Evolutionary conservation across 306 rosid species (phyloP).

Genomic region (Arachis stenosperma): DNA sequence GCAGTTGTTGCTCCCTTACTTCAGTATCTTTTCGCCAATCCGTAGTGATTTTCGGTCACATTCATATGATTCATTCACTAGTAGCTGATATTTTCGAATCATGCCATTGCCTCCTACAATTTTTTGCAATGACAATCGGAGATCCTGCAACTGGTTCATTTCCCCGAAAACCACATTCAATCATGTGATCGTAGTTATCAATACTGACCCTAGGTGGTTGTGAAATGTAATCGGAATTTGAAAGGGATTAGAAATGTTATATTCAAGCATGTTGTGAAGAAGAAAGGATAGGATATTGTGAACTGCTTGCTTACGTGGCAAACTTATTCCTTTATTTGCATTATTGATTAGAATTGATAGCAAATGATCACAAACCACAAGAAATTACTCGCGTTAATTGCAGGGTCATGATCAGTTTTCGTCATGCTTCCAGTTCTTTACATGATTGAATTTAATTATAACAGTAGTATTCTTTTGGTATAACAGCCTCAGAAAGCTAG

Average conservation of each 20-base stretch:
- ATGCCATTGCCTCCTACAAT: slow-evolving; percentile 6
- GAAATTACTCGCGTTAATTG: neutral
- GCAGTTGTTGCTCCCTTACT: slow-evolving; percentile 88
- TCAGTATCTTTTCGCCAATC: slow-evolving; percentile 63
- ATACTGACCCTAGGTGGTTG: neutral
- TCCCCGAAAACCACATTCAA: neutral
- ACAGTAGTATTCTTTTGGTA: too few relatives aligned
- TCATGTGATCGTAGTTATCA: neutral
- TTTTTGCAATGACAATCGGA: slow-evolving; percentile 26
- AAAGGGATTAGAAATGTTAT: neutral
- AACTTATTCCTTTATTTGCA: too few relatives aligned
- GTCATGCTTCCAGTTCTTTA: neutral
- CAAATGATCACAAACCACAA: neutral
- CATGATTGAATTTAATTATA: too few relatives aligned
- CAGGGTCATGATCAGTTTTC: neutral
- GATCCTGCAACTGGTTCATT: neutral
- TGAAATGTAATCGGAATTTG: slow-evolving; percentile 10
- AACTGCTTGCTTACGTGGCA: too few relatives aligned
- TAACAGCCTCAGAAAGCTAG: too few relatives aligned
- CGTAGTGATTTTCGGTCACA: slow-evolving; percentile 31
- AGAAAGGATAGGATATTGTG: too few relatives aligned
- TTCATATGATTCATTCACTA: slow-evolving; percentile 23
- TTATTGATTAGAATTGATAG: neutral
- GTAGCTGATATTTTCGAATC: slow-evolving; percentile 16
- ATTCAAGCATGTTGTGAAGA: too few relatives aligned